A percentile compares a stretch with the other conserved stretches of the same genome.
Evolutionary conservation across 257 asterid genomes (phyloP).

Genomic region (Nicotiana knightiana): DNA sequence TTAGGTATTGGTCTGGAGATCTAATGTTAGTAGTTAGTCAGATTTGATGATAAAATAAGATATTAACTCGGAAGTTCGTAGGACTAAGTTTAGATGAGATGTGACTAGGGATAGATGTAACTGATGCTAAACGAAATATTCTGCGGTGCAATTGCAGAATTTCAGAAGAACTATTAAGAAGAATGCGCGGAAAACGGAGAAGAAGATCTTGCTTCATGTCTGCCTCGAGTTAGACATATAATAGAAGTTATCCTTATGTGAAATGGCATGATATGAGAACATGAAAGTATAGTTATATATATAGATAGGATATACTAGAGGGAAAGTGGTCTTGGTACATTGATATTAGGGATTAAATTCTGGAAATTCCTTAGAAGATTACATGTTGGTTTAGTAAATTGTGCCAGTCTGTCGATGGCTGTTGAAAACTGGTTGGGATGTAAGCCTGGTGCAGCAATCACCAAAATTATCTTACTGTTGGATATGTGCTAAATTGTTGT

Average conservation of each 20-base stretch:
- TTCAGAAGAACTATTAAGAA: background rate
- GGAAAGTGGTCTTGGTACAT: background rate
- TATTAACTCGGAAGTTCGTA: background rate
- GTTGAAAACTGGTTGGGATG: background rate
- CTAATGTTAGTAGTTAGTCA: background rate
- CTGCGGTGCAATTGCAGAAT: background rate
- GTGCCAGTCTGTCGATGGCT: background rate
- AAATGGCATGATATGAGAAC: background rate
- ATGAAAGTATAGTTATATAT: background rate
- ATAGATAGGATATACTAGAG: background rate
- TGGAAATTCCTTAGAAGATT: background rate
- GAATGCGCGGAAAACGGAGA: background rate
- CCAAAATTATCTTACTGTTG: background rate
- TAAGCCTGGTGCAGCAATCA: background rate
- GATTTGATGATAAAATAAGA: background rate
- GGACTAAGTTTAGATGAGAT: background rate
- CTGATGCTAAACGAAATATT: background rate
- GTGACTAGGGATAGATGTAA: background rate
- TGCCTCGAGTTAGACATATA: background rate
- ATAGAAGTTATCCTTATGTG: background rate
- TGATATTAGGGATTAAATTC: background rate
- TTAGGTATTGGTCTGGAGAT: slow-evolving; percentile 1
- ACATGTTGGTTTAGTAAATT: background rate
- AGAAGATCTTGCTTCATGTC: background rate
- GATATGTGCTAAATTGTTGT: background rate